These are phyloP conservation scores for Miamiensis avidus DNA, from an alignment of 169 alveolate genomes.

Conservation along the genomic window DNA sequence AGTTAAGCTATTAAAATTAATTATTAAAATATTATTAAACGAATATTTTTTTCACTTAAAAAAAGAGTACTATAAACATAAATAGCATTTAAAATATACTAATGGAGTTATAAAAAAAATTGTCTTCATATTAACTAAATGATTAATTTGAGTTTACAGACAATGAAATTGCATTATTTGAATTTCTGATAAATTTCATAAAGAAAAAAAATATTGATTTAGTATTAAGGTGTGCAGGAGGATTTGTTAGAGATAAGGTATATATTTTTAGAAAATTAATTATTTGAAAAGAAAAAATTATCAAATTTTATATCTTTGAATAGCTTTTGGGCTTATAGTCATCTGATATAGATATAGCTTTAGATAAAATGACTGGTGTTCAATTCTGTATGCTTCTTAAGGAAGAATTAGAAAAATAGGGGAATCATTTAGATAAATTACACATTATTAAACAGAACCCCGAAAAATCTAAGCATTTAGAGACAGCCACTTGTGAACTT, in stretches of 20 bases:
- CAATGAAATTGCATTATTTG: conserved; percentile 54
- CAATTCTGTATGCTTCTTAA: conserved; percentile 78
- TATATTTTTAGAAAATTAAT: neutral
- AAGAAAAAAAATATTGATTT: conserved; percentile 50
- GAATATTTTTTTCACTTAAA: no score
- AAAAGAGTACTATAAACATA: no score
- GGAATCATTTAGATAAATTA: conserved; percentile 66
- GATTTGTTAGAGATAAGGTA: conserved; percentile 98
- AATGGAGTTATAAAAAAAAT: no score
- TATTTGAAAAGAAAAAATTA: neutral
- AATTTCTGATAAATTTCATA: conserved; percentile 35
- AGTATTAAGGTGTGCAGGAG: conserved; percentile 96
- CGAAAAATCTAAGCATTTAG: conserved; percentile 96
- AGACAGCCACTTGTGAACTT: conserved; percentile 94
- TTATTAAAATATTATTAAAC: no score
- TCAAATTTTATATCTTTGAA: neutral
- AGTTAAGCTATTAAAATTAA: no score
- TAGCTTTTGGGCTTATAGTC: conserved; percentile 47
- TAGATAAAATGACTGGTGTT: conserved; percentile 94
- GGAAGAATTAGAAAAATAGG: conserved; percentile 60
- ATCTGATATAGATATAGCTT: conserved; percentile 96
- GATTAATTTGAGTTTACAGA: conserved; percentile 25
- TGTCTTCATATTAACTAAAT: neutral
- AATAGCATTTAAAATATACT: no score
- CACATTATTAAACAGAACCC: conserved; percentile 93